Evolutionary conservation across 2,329 filamentous ascomycete genomes (phyloP).

Genomic region (Penicillium sumatraense): DNA sequence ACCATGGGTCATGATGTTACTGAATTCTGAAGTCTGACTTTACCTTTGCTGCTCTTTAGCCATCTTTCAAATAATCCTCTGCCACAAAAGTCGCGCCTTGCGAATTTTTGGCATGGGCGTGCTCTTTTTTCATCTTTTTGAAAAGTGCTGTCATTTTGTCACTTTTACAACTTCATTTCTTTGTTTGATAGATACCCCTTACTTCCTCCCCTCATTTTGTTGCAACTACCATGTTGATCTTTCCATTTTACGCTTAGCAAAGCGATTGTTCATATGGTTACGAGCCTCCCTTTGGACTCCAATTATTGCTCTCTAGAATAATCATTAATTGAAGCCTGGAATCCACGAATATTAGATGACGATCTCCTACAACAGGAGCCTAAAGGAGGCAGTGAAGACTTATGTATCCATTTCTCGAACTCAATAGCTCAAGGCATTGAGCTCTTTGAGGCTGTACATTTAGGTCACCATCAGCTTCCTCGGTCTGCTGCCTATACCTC

Average conservation of each 20-base stretch:
- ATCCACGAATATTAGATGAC: background rate
- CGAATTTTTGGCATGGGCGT: background rate
- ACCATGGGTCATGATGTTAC: background rate
- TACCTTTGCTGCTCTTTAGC: background rate
- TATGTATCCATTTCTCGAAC: background rate
- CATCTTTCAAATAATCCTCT: background rate
- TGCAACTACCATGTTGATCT: constrained; percentile 8
- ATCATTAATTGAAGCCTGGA: constrained; percentile 7
- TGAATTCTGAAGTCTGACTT: background rate
- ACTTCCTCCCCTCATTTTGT: constrained; percentile 14
- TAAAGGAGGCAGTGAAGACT: constrained; percentile 12
- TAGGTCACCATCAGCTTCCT: background rate
- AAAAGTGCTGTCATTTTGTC: constrained; percentile 5
- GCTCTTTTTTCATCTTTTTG: constrained; percentile 11
- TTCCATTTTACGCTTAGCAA: constrained; percentile 5
- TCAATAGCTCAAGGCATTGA: no score
- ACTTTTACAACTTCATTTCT: constrained; percentile 15
- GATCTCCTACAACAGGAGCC: constrained; percentile 4
- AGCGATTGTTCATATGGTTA: constrained; percentile 4
- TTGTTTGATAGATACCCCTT: constrained; percentile 24
- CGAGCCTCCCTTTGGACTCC: background rate
- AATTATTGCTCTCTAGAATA: constrained; percentile 2
- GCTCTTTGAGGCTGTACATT: constrained; percentile 3
- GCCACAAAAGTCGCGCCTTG: background rate
- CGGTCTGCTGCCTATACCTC: background rate